These are phyloP conservation scores for Plasmodium gaboni DNA, from an alignment of 169 alveolate genomes.

Conservation along the genomic window DNA sequence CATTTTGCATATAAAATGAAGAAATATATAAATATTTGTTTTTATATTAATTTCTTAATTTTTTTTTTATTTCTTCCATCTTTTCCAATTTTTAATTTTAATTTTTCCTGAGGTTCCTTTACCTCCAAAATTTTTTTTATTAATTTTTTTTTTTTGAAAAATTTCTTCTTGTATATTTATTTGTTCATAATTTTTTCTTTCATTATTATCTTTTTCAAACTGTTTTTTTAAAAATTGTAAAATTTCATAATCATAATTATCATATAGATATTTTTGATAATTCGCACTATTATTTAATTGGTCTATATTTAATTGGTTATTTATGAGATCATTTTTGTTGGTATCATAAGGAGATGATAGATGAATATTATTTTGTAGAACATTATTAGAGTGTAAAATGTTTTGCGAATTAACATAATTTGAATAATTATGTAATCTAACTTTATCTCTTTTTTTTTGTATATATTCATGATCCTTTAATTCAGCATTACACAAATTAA, in stretches of 20 bases:
- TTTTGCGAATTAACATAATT: too few relatives aligned
- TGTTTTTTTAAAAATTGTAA: constrained; percentile 51
- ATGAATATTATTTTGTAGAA: too few relatives aligned
- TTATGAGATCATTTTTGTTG: not conserved
- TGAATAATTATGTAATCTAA: too few relatives aligned
- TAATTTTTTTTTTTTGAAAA: constrained; percentile 50
- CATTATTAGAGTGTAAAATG: too few relatives aligned
- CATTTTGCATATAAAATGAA: too few relatives aligned
- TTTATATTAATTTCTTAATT: not conserved
- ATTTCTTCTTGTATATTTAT: constrained; percentile 32
- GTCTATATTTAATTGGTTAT: not conserved
- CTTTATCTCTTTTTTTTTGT: not conserved
- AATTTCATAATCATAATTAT: constrained; percentile 50
- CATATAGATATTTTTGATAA: constrained; percentile 54
- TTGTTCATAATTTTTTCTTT: constrained; percentile 61
- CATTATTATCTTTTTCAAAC: constrained; percentile 46
- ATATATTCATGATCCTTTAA: not conserved
- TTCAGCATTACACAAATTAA: constrained; percentile 15
- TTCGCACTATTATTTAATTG: constrained; percentile 3
- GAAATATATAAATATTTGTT: too few relatives aligned
- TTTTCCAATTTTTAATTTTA: constrained; percentile 71
- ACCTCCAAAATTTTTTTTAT: constrained; percentile 74
- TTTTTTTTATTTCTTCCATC: constrained; percentile 54
- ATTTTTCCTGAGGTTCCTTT: constrained; percentile 73
- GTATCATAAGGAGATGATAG: too few relatives aligned